Evolutionary conservation across 306 rosid species (phyloP).

Genomic region (Cucurbita maxima): DNA sequence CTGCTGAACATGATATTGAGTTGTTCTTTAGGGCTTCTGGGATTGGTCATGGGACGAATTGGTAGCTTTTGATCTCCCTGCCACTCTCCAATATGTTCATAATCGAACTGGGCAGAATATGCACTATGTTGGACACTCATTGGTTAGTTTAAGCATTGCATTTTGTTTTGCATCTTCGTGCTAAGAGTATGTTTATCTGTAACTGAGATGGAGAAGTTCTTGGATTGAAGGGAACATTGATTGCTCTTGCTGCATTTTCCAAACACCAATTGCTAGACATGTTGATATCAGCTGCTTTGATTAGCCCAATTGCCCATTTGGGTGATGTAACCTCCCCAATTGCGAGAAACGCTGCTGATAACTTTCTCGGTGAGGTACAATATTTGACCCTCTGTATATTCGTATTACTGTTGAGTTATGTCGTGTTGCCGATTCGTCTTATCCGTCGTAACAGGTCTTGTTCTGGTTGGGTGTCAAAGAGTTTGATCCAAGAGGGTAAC

Average conservation of each 20-base stretch:
- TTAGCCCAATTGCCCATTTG: constrained; percentile 76
- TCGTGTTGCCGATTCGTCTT: constrained; percentile 3
- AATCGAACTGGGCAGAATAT: constrained; percentile 58
- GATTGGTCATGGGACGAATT: constrained; percentile 98
- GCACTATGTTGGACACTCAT: constrained; percentile 88
- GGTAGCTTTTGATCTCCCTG: constrained; percentile 79
- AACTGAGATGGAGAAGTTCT: not conserved
- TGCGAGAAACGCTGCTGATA: constrained; percentile 54
- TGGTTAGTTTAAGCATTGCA: constrained; percentile 25
- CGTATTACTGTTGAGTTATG: not conserved
- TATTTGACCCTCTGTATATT: not conserved
- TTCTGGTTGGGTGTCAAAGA: constrained; percentile 47
- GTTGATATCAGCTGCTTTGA: constrained; percentile 71
- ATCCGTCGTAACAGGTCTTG: constrained; percentile 31
- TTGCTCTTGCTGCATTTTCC: constrained; percentile 65
- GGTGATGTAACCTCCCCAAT: constrained; percentile 63
- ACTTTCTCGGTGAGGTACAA: constrained; percentile 61
- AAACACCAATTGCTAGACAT: constrained; percentile 32
- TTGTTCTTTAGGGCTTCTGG: constrained; percentile 50
- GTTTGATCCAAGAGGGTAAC: constrained; percentile 62
- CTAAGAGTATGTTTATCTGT: not conserved
- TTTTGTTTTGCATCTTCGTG: not conserved
- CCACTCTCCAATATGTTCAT: constrained; percentile 58
- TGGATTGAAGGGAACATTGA: constrained; percentile 62
- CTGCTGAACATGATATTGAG: not conserved